Evolutionary conservation across 805 yeast genomes (phyloP), one percentile per base, ranked within the genome.

Genomic region (Kodamaea hsintzibuensis): DNA sequence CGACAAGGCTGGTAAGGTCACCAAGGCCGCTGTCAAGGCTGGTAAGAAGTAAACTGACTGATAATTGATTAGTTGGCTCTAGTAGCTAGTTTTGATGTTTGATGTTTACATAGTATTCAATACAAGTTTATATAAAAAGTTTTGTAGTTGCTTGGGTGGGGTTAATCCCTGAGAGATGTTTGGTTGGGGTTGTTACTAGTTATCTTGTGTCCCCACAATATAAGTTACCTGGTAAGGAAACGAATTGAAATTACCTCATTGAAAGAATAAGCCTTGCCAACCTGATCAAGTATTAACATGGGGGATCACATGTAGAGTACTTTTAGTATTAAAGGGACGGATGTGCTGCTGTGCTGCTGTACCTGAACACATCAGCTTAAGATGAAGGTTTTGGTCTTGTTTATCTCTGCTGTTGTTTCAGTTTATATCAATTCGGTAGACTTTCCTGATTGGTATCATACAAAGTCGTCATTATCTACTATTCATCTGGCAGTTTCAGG

Each of bases 21-120:
- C 96, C 91, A 89, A 90, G 91, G 89, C 96, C 78, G 96, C 96
- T 78, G 79, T 78, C 67, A 85, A 85, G 86, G 89, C 89, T 74
- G 81, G 81, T 68, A 84, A 84, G 87, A 84, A 84, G 80, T 70
- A 40, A 40, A 16, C 44, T 16, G 25, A 40, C 44, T 96, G 89
- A 82, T 8, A 30, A 30, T 30, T 30, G 35, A 30, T 27, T 27
- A 7, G 17, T 16, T 16, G 25, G 19, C 25, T 10, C 44, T 40
- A 17, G 44, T 88, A 79, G 93, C 95, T 70, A 89, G 95, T 80
- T 14, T 40, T 40, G 35, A 30, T 39, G 43, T 16, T 17, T 40
- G 19, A 40, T 7, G 44, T 40, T 40, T 40, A 40, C 19, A 38
- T 38, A 38, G 42, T 38, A 38, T 40, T 40, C 44, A 40, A 40